Conservation (phyloP, 768 basidiomycete species). For the Phylloporus rhodoxanthus region DNA sequence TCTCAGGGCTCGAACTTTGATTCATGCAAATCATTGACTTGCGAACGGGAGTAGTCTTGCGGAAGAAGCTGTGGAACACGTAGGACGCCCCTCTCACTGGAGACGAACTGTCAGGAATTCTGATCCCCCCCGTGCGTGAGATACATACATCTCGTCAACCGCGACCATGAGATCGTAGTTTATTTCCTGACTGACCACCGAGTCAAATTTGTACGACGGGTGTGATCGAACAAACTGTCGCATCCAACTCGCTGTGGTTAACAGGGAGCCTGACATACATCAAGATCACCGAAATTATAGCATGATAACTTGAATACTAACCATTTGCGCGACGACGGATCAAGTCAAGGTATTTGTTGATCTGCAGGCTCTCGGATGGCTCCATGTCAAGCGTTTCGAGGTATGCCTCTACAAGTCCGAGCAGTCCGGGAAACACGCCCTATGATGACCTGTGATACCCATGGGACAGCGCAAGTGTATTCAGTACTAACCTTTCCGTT, state of each 20-base stretch:
- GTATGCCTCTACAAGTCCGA: slow-evolving; percentile 79
- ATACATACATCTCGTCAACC: slow-evolving; percentile 83
- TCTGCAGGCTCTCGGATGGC: slow-evolving; percentile 48
- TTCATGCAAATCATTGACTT: slow-evolving; percentile 23
- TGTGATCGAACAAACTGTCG: slow-evolving; percentile 87
- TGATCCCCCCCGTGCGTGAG: neutral
- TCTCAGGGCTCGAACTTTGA: slow-evolving; percentile 23
- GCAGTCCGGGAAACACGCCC: slow-evolving; percentile 72
- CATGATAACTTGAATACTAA: slow-evolving; percentile 28
- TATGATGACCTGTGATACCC: slow-evolving; percentile 25
- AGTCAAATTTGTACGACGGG: slow-evolving; percentile 87
- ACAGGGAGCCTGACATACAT: slow-evolving; percentile 52
- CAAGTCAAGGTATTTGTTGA: slow-evolving; percentile 75
- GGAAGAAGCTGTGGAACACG: slow-evolving; percentile 60
- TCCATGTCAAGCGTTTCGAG: slow-evolving; percentile 81
- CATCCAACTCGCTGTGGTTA: slow-evolving; percentile 91
- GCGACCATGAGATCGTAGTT: slow-evolving; percentile 91
- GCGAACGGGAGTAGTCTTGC: slow-evolving; percentile 42
- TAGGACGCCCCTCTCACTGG: slow-evolving; percentile 64
- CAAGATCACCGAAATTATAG: slow-evolving; percentile 1
- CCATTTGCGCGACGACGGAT: slow-evolving; percentile 77
- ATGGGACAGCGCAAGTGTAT: neutral
- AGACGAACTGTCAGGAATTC: slow-evolving; percentile 1
- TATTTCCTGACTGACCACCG: slow-evolving; percentile 85
- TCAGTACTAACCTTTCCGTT: slow-evolving; percentile 69